Base-by-base conservation (phyloP, 164 flowering plant species). In the Taxillus chinensis region DNA sequence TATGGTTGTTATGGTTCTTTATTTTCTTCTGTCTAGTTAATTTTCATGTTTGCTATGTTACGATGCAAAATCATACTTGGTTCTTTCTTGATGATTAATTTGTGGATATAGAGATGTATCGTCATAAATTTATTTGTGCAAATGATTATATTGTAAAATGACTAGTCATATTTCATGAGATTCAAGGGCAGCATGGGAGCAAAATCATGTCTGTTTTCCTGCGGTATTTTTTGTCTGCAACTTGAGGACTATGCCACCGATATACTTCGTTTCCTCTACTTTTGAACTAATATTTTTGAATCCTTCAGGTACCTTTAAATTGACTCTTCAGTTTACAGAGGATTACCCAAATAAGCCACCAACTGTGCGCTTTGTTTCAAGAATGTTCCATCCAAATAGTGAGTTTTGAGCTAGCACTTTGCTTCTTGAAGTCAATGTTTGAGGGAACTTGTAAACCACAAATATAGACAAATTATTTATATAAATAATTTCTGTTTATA, bases 381-480 rank as follows among this genome's bases (percentile, higher is more conserved):
- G 83, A 27, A 78, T 80, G 83, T 80, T 80, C 68, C 83, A 80
- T 64, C 83, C 83, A 45, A 80, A 80, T 59, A 80, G 83, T 80
- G 71, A 75, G 81, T 73, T 63, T 49, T 62, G 60, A 17, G 5
- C 38, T 15, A 40, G n/a, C n/a, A n/a, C n/a, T n/a, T n/a, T 27
- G 27, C 27, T 27, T 27, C 27, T 27, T 27, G 27, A 27, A 27
- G 27, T 27, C 27, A 27, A 27, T 27, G 27, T 27, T 27, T 27
- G 2, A 27, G 27, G 27, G 27, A 27, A 27, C 2, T 27, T 27
- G 0, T 27, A 27, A 27, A 27, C 27, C 27, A 2, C 27, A 27
- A 27, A 27, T 27, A 2, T 27, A 27, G 1, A 27, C 27, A 27
- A 27, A 2, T 2, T 27, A 27, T 27, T 27, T 27, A 27, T 27